phyloP scores from a whole-genome alignment of 2,329 filamentous ascomycete genomes.

The Diaporthe caulivora region DNA sequence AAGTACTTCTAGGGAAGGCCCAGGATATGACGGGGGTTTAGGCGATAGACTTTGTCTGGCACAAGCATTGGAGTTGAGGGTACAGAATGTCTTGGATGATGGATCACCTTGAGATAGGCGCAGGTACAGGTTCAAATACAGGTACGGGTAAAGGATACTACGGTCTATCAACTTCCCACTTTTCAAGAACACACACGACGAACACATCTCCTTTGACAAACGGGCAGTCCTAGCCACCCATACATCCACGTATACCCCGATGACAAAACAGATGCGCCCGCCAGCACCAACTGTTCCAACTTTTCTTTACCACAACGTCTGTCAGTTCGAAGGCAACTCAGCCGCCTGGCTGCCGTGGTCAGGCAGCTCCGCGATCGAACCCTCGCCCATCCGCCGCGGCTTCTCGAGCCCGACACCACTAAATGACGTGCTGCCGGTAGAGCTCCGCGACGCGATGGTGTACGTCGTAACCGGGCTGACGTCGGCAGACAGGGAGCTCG shows the following conservation, averaged over 20 bases:
- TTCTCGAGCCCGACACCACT: not conserved
- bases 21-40: too few relatives aligned
- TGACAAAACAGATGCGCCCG: not conserved
- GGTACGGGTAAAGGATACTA: not conserved
- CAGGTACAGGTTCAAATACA: not conserved
- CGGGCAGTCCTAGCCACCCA: not conserved
- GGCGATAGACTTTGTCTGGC: not conserved
- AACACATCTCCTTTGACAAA: not conserved
- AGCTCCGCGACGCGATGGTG: constrained; percentile 4
- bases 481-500: not conserved
- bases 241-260: not conserved
- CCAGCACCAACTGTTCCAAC: too few relatives aligned
- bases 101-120: not conserved
- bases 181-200: not conserved
- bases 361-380: constrained; percentile 5
- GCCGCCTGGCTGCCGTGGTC: constrained; percentile 24
- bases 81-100: not conserved
- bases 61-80: constrained; percentile 4
- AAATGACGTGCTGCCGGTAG: constrained; percentile 1
- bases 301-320: too few relatives aligned
- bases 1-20: constrained; percentile 44
- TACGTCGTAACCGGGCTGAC: constrained; percentile 18
- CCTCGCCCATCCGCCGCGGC: not conserved
- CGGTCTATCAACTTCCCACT: not conserved
- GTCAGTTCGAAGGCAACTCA: not conserved